These are phyloP conservation scores for Populus tremula DNA, from an alignment of 345 rosid species.

Conservation along the genomic window DNA sequence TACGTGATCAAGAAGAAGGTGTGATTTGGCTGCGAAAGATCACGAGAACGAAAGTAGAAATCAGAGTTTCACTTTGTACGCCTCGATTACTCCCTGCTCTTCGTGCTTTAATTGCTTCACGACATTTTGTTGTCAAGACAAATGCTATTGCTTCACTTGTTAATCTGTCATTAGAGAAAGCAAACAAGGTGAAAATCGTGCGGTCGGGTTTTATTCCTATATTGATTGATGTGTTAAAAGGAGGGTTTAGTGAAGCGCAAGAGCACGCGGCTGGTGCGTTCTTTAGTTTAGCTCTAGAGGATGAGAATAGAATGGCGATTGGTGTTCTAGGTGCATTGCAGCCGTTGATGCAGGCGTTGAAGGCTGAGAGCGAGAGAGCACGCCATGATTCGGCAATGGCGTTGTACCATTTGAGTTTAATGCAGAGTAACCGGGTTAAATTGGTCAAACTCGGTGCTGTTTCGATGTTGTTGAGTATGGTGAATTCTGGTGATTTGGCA, in stretches of 20 bases:
- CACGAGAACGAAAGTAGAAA: slow-evolving; percentile 22
- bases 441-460: slow-evolving; percentile 35
- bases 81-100: slow-evolving; percentile 17
- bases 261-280: slow-evolving; percentile 36
- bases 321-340: slow-evolving; percentile 32
- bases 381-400: slow-evolving; percentile 32
- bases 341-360: slow-evolving; percentile 29
- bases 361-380: slow-evolving; percentile 30
- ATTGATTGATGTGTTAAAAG: slow-evolving; percentile 30
- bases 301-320: slow-evolving; percentile 37
- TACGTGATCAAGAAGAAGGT: slow-evolving; percentile 28
- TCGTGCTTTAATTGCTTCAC: slow-evolving; percentile 14
- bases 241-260: slow-evolving; percentile 23
- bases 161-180: slow-evolving; percentile 29
- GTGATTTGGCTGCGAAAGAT: slow-evolving; percentile 19
- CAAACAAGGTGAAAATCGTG: slow-evolving; percentile 28
- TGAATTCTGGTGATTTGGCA: slow-evolving; percentile 13
- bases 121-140: slow-evolving; percentile 18
- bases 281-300: slow-evolving; percentile 30
- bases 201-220: slow-evolving; percentile 32
- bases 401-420: slow-evolving; percentile 26
- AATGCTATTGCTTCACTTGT: slow-evolving; percentile 29
- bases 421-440: slow-evolving; percentile 29
- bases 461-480: slow-evolving; percentile 16
- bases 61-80: slow-evolving; percentile 14